Evolutionary conservation across 2,329 filamentous ascomycete genomes (phyloP), one percentile per base, ranked within the genome.

Genomic region (Bipolaris bicolor): DNA sequence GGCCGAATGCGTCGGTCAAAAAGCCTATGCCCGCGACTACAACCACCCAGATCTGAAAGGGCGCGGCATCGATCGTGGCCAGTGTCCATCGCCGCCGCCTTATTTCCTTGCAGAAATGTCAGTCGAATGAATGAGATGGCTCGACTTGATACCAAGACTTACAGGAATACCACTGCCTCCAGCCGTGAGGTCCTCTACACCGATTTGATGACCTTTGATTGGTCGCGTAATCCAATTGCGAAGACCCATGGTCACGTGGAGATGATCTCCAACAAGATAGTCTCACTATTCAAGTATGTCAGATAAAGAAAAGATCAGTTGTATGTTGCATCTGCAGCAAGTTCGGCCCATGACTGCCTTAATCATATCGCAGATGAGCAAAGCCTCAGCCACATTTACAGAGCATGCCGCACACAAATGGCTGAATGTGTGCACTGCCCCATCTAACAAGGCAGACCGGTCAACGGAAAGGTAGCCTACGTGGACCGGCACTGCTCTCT

Each of bases 11-110:
- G 49, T 78, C 76, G 2, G 77, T 78, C 34, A 79, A 61, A 59
- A 78, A 78, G 6, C 76, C 76, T 20, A 76, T 71, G 13, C 74
- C 75, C 18, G 76, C 76, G n/a, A 78, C 76, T 9, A 75, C 53
- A 37, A 76, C 75, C 11, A 77, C 74, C 72, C 72, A 75, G 4
- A 64, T 50, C 20, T 75, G 72, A 49, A 73, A 75, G 2, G 71
- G 69, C 11, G 72, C 68, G 7, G 65, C 61, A 58, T 75, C 72
- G 41, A 75, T 75, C 7, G 71, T 74, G 41, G 72, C 65, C 7
- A 75, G 67, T 7, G 65, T 67, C 72, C 72, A 75, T 65, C 65
- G 60, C 6, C 72, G 66, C 16, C 70, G 68, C 55, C 68, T 69
- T 29, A 62, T 55, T 41, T 66, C 65, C 72, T 56, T 11, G 29